Evolutionary conservation across 768 basidiomycete genomes (phyloP).

Genomic region (Russula abietina): DNA sequence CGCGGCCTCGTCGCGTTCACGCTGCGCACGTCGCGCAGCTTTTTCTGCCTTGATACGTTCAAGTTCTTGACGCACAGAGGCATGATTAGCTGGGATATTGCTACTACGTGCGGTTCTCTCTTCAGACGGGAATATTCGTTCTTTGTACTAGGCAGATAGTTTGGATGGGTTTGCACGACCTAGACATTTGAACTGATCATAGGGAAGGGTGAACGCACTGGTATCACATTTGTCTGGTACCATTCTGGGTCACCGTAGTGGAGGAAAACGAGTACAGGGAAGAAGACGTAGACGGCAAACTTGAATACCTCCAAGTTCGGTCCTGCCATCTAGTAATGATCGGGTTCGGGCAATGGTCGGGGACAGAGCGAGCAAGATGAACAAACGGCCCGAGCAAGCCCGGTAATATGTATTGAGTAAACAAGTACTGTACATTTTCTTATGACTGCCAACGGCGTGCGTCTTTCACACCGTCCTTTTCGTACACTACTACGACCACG

Average conservation of each 20-base stretch:
- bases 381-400: conserved; percentile 3
- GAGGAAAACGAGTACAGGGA: conserved; percentile 71
- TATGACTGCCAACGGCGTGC: too few species aligned
- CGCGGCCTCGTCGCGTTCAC: conserved; percentile 38
- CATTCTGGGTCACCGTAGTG: conserved; percentile 87
- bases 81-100: conserved; percentile 62
- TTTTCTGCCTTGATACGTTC: conserved; percentile 65
- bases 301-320: conserved; percentile 88
- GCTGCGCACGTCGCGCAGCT: conserved; percentile 39
- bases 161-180: neutral
- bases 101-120: conserved; percentile 44
- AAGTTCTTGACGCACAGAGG: conserved; percentile 59
- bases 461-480: neutral
- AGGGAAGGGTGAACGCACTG: conserved; percentile 41
- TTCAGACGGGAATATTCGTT: conserved; percentile 61
- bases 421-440: too few species aligned
- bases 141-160: conserved; percentile 50
- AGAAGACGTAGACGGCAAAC: conserved; percentile 80
- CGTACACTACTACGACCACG: neutral
- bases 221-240: conserved; percentile 73
- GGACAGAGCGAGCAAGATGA: neutral
- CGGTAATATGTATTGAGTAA: neutral
- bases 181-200: neutral
- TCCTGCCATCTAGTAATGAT: conserved; percentile 40
- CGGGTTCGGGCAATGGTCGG: too few species aligned